Percentiles rank a stretch among this genome's conserved stretches.
These are phyloP conservation scores for Sporisorium graminicola DNA, from an alignment of 1,284 basidiomycete genomes.

Conservation along the genomic window DNA sequence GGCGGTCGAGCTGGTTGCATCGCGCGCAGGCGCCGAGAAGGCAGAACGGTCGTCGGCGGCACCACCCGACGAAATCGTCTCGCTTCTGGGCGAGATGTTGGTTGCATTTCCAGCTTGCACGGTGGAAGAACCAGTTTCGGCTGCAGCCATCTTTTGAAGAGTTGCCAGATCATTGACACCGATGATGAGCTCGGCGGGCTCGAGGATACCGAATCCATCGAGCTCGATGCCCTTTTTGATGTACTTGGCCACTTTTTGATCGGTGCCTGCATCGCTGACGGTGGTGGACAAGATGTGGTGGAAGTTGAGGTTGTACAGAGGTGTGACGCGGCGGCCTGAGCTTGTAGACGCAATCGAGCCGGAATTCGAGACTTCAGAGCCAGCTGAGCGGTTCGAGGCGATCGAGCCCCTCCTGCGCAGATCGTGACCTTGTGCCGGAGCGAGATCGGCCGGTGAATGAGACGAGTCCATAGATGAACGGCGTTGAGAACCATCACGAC, in stretches of 20 bases:
- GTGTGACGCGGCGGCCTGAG: slow-evolving; percentile 80
- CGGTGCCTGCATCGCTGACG: slow-evolving; percentile 91
- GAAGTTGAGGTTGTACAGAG: slow-evolving; percentile 90
- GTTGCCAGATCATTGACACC: slow-evolving; percentile 56
- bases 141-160: slow-evolving; percentile 14
- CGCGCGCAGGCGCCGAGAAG: slow-evolving; percentile 30
- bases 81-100: slow-evolving; percentile 20
- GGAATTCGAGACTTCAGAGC: slow-evolving; percentile 37
- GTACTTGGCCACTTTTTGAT: slow-evolving; percentile 92
- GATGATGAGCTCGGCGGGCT: slow-evolving; percentile 59
- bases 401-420: slow-evolving; percentile 51
- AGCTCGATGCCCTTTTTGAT: slow-evolving; percentile 77
- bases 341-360: slow-evolving; percentile 44
- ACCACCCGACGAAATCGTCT: slow-evolving; percentile 26
- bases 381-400: slow-evolving; percentile 42
- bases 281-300: slow-evolving; percentile 93
- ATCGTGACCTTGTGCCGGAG: slow-evolving; percentile 13
- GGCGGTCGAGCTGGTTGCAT: slow-evolving; percentile 1
- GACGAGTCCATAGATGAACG: slow-evolving; percentile 41
- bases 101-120: slow-evolving; percentile 15
- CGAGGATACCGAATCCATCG: slow-evolving; percentile 69
- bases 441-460: slow-evolving; percentile 14
- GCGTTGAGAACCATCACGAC: slow-evolving; percentile 25
- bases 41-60: slow-evolving; percentile 26
- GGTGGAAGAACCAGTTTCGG: slow-evolving; percentile 11